Evolutionary conservation across 768 basidiomycete species (phyloP), one percentile per base, ranked within the genome.

Genomic region (Fibroporia radiculosa): DNA sequence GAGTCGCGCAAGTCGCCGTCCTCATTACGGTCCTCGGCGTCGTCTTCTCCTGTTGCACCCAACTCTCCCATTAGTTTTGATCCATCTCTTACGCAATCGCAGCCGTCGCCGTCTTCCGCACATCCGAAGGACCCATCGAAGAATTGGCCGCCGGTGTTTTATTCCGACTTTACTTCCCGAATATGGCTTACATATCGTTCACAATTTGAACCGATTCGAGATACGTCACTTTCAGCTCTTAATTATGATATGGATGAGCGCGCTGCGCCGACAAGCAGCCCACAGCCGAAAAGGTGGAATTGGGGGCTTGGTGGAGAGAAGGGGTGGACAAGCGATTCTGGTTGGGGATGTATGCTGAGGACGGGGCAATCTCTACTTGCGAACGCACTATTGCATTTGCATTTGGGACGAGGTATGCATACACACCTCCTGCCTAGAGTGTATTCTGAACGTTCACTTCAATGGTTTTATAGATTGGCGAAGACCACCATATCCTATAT

Each of bases 101-200:
- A 67, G 26, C 52, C 62, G 0, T 52, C 64, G 0, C 59, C 69
- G 25, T 55, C 53, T 13, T 55, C 49, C 2, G 60, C 56, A 40
- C 48, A 56, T 38, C 50, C 54, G 24, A 64, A 66, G 53, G 60
- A 75, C 47, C 74, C 77, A 0, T 62, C 67, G 0, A 69, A 67
- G 14, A 68, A 76, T 56, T 91, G 89, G 89, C 87, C 88, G 0
- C 75, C 81, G 6, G 73, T 75, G 27, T 96, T 96, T 60, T 92
- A 93, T 57, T 71, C 75, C 11, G 93, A 97, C 65, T 97, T 95
- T 62, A 82, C 82, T 0, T 88, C 88, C 1, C 72, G 85, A 5
- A 71, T 96, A 40, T 96, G 91, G 85, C 73, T 93, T 34, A 95
- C 93, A 0, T 98, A 98, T 65, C 86, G 93, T 19, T 82, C 81